Conservation (phyloP, 108 stramenopile genomes). For the Skeletonema grethae region DNA sequence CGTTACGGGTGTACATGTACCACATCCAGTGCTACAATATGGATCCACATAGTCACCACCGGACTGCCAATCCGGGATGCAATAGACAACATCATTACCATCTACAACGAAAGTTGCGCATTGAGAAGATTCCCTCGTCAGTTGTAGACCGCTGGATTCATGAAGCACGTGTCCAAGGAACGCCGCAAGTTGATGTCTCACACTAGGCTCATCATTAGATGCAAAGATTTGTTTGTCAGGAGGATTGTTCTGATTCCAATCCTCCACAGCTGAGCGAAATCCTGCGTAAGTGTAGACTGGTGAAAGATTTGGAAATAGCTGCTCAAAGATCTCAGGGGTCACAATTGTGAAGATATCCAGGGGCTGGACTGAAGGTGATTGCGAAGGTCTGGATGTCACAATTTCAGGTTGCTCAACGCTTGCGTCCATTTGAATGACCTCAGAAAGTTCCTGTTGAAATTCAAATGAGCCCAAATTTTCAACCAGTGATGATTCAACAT, state of each 20-base stretch:
- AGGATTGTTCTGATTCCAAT: slow-evolving; percentile 28
- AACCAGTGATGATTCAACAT: too few relatives aligned
- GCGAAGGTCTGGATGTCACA: slow-evolving; percentile 8
- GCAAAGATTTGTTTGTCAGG: slow-evolving; percentile 32
- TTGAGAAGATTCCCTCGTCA: too few relatives aligned
- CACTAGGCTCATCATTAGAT: slow-evolving; percentile 5
- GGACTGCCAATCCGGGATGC: not conserved
- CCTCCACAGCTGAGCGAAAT: slow-evolving; percentile 30
- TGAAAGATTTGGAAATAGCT: too few relatives aligned
- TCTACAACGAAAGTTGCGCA: too few relatives aligned
- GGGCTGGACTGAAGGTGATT: not conserved
- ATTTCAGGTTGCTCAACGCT: slow-evolving; percentile 1
- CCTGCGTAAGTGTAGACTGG: slow-evolving; percentile 25
- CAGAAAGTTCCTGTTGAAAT: too few relatives aligned
- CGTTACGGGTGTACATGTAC: too few relatives aligned
- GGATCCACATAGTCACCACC: not conserved
- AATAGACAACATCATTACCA: too few relatives aligned
- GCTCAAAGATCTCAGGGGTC: too few relatives aligned
- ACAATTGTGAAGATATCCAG: too few relatives aligned
- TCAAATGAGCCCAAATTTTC: too few relatives aligned
- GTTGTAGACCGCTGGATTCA: too few relatives aligned
- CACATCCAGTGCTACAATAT: not conserved
- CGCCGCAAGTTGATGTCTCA: slow-evolving; percentile 26
- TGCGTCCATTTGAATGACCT: not conserved
- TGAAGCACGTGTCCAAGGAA: slow-evolving; percentile 37